These are phyloP conservation scores for Podila verticillata DNA, from an alignment of 192 early-diverging fungal genomes.

Conservation along the genomic window DNA sequence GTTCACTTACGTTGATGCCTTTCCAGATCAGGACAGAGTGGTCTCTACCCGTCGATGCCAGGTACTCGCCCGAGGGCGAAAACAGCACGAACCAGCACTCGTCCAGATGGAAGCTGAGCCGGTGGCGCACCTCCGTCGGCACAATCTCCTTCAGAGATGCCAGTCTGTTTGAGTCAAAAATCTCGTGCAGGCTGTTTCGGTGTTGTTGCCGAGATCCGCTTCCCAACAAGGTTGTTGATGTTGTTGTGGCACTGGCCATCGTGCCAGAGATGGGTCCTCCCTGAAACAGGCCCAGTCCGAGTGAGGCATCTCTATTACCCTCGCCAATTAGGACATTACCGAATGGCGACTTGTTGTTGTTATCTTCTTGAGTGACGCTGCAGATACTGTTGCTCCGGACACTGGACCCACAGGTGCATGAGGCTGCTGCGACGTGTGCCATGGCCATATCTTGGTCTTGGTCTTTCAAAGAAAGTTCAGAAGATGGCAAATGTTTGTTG, in stretches of 20 bases:
- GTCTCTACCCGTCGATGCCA: conserved; percentile 38
- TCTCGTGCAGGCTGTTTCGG: conserved; percentile 5
- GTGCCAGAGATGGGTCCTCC: too few relatives aligned
- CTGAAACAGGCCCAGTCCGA: too few relatives aligned
- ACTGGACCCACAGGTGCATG: conserved; percentile 7
- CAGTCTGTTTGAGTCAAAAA: conserved; percentile 22
- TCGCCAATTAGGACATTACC: too few relatives aligned
- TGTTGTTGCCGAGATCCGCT: background rate
- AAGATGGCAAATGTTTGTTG: background rate
- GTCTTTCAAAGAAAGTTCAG: background rate
- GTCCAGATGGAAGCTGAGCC: conserved; percentile 40
- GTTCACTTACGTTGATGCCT: conserved; percentile 13
- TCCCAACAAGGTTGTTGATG: too few relatives aligned
- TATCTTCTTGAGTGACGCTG: background rate
- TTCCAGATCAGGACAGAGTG: conserved; percentile 30
- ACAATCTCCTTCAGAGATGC: conserved; percentile 19
- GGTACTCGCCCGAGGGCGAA: conserved; percentile 38
- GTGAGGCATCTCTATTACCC: too few relatives aligned
- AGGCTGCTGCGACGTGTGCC: background rate
- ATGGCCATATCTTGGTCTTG: conserved; percentile 7
- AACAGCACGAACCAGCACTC: conserved; percentile 49
- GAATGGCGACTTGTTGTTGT: background rate
- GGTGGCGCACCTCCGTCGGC: conserved; percentile 28
- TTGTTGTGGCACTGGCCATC: background rate
- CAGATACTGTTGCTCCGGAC: conserved; percentile 10